phyloP scores from a whole-genome alignment of 352 stramenopile species.

The Phytophthora colocasiae region DNA sequence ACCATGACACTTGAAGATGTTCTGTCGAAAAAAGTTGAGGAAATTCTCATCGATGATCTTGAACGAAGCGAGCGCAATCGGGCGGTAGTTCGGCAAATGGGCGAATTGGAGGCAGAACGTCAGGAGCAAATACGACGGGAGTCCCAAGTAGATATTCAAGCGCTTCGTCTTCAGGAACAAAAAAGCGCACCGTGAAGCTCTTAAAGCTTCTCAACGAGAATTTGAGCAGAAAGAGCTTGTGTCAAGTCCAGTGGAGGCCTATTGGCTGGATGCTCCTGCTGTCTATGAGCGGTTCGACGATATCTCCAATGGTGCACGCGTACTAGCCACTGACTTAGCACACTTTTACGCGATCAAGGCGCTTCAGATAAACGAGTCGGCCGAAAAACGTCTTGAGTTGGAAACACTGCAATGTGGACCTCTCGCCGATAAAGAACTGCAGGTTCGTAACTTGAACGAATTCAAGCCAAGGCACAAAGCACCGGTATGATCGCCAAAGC shows the following conservation, averaged over 20 bases:
- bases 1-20: constrained; percentile 68
- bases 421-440: constrained; percentile 47
- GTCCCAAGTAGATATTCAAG: constrained; percentile 57
- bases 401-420: constrained; percentile 32
- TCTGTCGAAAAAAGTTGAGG: constrained; percentile 56
- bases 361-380: constrained; percentile 55
- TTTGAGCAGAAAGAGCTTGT: constrained; percentile 75
- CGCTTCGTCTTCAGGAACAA: constrained; percentile 51
- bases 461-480: constrained; percentile 65
- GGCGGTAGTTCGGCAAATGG: constrained; percentile 49
- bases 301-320: constrained; percentile 39
- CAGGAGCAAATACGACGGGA: constrained; percentile 50
- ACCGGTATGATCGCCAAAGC: constrained; percentile 80
- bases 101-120: constrained; percentile 57
- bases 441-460: constrained; percentile 65
- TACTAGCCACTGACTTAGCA: constrained; percentile 55
- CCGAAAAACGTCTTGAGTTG: constrained; percentile 42
- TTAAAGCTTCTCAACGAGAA: constrained; percentile 64
- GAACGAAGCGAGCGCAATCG: constrained; percentile 47
- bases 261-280: constrained; percentile 52
- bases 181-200: constrained; percentile 57
- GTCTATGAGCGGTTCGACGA: constrained; percentile 49
- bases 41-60: constrained; percentile 33
- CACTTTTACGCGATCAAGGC: constrained; percentile 71
- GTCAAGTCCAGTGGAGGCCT: constrained; percentile 65